Conservation (phyloP, 2,329 filamentous ascomycete species). For the Nothopassalora personata region DNA sequence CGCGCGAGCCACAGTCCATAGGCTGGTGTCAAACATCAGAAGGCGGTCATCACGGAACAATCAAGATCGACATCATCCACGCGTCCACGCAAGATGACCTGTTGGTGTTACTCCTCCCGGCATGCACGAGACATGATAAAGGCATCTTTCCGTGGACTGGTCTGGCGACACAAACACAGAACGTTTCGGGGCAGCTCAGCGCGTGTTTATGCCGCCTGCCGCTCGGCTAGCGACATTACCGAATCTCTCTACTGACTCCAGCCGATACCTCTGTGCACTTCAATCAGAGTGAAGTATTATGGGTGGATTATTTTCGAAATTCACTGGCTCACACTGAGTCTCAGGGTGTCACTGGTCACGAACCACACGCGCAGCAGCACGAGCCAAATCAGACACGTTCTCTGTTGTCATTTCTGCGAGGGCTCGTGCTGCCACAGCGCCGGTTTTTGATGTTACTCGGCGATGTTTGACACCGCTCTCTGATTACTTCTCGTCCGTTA, state of each 20-base stretch:
- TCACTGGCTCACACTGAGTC: neutral
- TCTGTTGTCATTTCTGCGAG: neutral
- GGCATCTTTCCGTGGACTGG: slow-evolving; percentile 16
- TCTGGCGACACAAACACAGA: slow-evolving; percentile 13
- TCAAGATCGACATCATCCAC: neutral
- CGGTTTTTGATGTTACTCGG: neutral
- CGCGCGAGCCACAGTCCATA: neutral
- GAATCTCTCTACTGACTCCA: slow-evolving; percentile 1
- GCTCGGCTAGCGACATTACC: slow-evolving; percentile 13
- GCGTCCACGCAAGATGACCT: neutral
- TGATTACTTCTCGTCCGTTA: neutral
- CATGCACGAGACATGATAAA: slow-evolving; percentile 9
- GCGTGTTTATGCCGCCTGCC: slow-evolving; percentile 17
- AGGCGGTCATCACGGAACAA: neutral
- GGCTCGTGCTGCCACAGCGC: neutral
- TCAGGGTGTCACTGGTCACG: neutral
- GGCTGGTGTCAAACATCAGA: neutral
- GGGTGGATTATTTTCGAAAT: neutral
- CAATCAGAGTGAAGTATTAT: neutral
- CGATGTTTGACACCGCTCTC: neutral
- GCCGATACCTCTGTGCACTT: slow-evolving; percentile 2
- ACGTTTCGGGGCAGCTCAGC: slow-evolving; percentile 11
- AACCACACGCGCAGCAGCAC: neutral
- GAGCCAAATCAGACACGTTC: neutral
- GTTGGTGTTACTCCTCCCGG: neutral